phyloP scores from a whole-genome alignment of 106 monocot species.

The Xerophyta viscosa region DNA sequence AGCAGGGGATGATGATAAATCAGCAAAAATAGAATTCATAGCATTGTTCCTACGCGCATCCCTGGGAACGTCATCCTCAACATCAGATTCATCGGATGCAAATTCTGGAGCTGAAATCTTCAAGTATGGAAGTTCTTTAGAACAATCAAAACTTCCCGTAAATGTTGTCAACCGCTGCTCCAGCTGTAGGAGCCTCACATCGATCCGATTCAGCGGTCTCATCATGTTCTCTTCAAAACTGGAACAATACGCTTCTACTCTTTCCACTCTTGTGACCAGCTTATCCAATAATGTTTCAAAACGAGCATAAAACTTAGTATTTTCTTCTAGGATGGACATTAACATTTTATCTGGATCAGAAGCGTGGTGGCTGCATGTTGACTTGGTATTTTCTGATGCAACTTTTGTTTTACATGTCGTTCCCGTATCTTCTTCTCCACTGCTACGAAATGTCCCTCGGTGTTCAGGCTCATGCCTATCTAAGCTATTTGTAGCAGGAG shows the following conservation, averaged over 20 bases:
- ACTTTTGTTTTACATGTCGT: not conserved
- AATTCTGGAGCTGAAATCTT: slow-evolving; percentile 22
- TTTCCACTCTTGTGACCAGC: slow-evolving; percentile 54
- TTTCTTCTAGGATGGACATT: slow-evolving; percentile 14
- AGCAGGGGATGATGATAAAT: too few relatives aligned
- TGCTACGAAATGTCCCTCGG: slow-evolving; percentile 4
- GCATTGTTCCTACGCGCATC: too few relatives aligned
- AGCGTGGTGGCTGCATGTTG: slow-evolving; percentile 4
- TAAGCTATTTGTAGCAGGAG: slow-evolving; percentile 10
- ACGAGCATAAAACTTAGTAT: slow-evolving; percentile 11
- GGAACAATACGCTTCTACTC: slow-evolving; percentile 53
- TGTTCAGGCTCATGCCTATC: not conserved
- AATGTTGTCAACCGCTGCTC: slow-evolving; percentile 51
- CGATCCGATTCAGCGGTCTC: slow-evolving; percentile 66
- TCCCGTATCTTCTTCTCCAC: not conserved
- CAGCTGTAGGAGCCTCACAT: slow-evolving; percentile 51
- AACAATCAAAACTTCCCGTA: slow-evolving; percentile 13
- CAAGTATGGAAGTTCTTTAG: slow-evolving; percentile 9
- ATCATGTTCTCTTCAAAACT: slow-evolving; percentile 70
- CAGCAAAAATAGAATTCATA: too few relatives aligned
- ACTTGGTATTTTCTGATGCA: not conserved
- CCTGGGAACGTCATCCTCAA: slow-evolving; percentile 4
- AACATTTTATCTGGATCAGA: slow-evolving; percentile 8
- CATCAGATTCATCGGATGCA: slow-evolving; percentile 20
- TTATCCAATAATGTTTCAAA: slow-evolving; percentile 54